Evolutionary conservation across 139 green algal species (phyloP).

Genomic region (Mychonastes homosphaera): DNA sequence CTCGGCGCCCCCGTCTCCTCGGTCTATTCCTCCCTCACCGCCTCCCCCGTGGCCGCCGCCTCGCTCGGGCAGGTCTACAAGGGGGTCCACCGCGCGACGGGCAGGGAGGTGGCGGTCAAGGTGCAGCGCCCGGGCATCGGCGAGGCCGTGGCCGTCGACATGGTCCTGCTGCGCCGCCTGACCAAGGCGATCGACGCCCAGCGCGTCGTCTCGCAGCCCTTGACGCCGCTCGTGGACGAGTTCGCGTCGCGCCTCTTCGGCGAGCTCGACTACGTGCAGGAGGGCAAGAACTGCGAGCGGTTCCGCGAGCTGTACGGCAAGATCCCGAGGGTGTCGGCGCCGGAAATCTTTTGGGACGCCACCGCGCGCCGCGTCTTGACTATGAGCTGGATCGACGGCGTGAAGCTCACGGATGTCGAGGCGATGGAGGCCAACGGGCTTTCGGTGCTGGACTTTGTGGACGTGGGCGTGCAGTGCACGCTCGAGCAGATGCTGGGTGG

Average conservation of each 20-base stretch:
- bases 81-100: conserved; percentile 50
- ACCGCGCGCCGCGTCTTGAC: conserved; percentile 58
- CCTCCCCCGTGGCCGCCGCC: conserved; percentile 71
- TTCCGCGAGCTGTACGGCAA: conserved; percentile 69
- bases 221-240: conserved; percentile 91
- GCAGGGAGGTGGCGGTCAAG: conserved; percentile 87
- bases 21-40: conserved; percentile 53
- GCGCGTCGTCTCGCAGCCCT: conserved; percentile 49
- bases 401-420: conserved; percentile 79
- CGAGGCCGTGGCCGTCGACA: conserved; percentile 84
- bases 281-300: conserved; percentile 78
- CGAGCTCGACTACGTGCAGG: conserved; percentile 90
- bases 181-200: conserved; percentile 59
- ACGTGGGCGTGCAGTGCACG: conserved; percentile 84
- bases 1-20: conserved; percentile 43
- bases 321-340: conserved; percentile 60
- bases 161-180: conserved; percentile 79
- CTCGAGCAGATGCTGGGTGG: conserved; percentile 78
- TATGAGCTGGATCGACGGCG: conserved; percentile 97
- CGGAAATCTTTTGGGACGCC: conserved; percentile 57
- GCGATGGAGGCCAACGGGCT: conserved; percentile 56
- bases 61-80: conserved; percentile 86
- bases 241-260: conserved; percentile 86
- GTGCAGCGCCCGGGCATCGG: conserved; percentile 89
- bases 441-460: conserved; percentile 84